Evolutionary conservation across 2,329 filamentous ascomycete genomes (phyloP).

Genomic region (Cadophora luteo-olivacea): DNA sequence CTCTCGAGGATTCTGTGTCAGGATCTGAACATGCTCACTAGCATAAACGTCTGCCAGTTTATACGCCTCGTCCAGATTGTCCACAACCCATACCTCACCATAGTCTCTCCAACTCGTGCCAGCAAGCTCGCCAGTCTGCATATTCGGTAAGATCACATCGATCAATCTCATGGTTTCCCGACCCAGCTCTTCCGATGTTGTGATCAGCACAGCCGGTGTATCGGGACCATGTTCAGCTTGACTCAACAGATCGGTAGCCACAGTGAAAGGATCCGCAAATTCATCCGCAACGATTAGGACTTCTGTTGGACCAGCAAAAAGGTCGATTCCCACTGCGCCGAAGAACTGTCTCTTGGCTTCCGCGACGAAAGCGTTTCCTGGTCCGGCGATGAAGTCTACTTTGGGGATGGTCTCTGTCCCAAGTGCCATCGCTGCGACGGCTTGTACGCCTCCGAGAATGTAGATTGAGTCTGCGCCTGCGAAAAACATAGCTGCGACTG

Average conservation of each 20-base stretch:
- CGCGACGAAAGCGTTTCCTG: not conserved
- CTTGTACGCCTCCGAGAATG: slow-evolving; percentile 46
- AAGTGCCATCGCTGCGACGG: not conserved
- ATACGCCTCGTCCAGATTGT: slow-evolving; percentile 51
- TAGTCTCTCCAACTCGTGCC: slow-evolving; percentile 52
- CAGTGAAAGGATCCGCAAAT: not conserved
- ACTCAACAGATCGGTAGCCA: not conserved
- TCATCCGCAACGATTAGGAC: not conserved
- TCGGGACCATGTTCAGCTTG: not conserved
- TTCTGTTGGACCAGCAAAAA: not conserved
- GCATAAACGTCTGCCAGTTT: slow-evolving; percentile 52
- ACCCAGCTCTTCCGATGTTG: not conserved
- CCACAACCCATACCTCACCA: slow-evolving; percentile 54
- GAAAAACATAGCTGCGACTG: slow-evolving; percentile 56
- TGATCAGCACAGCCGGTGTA: not conserved
- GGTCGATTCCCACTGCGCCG: not conserved
- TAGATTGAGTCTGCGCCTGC: slow-evolving; percentile 59
- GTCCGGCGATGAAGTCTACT: not conserved
- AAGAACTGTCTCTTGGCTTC: not conserved
- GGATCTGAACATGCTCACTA: slow-evolving; percentile 54
- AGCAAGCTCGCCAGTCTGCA: slow-evolving; percentile 55
- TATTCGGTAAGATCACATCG: not conserved
- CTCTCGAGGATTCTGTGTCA: slow-evolving; percentile 53
- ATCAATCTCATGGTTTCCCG: not conserved
- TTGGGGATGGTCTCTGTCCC: not conserved